Conservation (phyloP, 179 eudicot species). For the Gypsophila paniculata region DNA sequence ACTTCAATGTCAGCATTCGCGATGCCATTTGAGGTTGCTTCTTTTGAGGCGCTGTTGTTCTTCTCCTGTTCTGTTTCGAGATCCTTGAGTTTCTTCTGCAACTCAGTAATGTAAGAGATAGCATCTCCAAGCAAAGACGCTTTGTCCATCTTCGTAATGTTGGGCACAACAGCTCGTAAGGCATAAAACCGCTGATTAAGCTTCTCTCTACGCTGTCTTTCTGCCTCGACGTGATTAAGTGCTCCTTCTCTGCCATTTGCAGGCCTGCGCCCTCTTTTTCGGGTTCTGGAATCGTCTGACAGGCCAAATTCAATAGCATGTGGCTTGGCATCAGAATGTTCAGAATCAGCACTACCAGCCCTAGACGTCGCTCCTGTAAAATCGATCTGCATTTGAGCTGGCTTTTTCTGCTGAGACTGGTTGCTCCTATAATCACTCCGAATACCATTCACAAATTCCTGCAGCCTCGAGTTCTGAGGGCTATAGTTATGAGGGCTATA, state of each 20-base stretch:
- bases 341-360: slow-evolving; percentile 49
- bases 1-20: slow-evolving; percentile 38
- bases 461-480: slow-evolving; percentile 35
- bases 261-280: slow-evolving; percentile 84
- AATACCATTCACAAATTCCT: slow-evolving; percentile 39
- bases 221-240: slow-evolving; percentile 94
- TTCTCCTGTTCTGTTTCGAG: slow-evolving; percentile 59
- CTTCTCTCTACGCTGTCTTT: slow-evolving; percentile 77
- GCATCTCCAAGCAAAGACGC: slow-evolving; percentile 93
- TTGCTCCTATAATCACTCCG: slow-evolving; percentile 43
- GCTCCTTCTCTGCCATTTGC: slow-evolving; percentile 90
- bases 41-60: slow-evolving; percentile 31
- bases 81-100: slow-evolving; percentile 74
- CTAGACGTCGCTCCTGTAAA: slow-evolving; percentile 65
- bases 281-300: slow-evolving; percentile 51
- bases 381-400: slow-evolving; percentile 62
- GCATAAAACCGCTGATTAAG: slow-evolving; percentile 91
- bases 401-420: slow-evolving; percentile 50
- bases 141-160: slow-evolving; percentile 90
- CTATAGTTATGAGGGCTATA: slow-evolving; percentile 35
- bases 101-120: slow-evolving; percentile 69
- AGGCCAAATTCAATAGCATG: slow-evolving; percentile 37
- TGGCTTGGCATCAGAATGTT: slow-evolving; percentile 58
- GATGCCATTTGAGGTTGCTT: slow-evolving; percentile 29
- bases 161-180: slow-evolving; percentile 78